These are phyloP conservation scores for Saccharomycopsis oosterbeekiorum DNA, from an alignment of 805 yeast genomes.

Conservation along the genomic window DNA sequence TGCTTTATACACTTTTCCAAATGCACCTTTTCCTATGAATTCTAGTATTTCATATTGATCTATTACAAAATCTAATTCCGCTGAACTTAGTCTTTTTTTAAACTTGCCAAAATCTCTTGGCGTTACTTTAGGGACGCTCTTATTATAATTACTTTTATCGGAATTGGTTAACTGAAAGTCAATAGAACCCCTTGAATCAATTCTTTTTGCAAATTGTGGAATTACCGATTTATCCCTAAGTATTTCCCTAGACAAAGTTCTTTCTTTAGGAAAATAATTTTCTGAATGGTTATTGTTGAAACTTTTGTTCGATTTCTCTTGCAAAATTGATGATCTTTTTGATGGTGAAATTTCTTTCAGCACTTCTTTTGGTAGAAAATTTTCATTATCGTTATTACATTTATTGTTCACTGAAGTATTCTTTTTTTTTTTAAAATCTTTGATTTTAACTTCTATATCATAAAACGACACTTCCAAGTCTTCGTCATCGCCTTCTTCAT, in stretches of 20 bases:
- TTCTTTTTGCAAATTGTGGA: neutral
- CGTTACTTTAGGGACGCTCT: neutral
- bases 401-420: neutral
- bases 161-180: neutral
- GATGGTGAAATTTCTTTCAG: neutral
- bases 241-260: neutral
- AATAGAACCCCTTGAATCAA: neutral
- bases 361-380: neutral
- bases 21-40: constrained; percentile 83
- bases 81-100: constrained; percentile 11
- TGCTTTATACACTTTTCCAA: constrained; percentile 77
- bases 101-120: neutral
- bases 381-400: neutral
- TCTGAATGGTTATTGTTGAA: neutral
- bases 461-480: constrained; percentile 16
- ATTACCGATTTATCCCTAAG: neutral
- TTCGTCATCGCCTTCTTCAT: constrained; percentile 9
- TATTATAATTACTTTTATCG: neutral
- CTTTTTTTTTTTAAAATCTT: constrained; percentile 10
- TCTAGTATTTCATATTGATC: constrained; percentile 42
- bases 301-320: neutral
- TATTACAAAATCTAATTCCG: constrained; percentile 15
- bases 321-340: neutral
- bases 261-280: neutral
- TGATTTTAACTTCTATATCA: constrained; percentile 11